phyloP scores from a whole-genome alignment of 371 early-diverging fungal genomes.

The Parasitella parasitica region DNA sequence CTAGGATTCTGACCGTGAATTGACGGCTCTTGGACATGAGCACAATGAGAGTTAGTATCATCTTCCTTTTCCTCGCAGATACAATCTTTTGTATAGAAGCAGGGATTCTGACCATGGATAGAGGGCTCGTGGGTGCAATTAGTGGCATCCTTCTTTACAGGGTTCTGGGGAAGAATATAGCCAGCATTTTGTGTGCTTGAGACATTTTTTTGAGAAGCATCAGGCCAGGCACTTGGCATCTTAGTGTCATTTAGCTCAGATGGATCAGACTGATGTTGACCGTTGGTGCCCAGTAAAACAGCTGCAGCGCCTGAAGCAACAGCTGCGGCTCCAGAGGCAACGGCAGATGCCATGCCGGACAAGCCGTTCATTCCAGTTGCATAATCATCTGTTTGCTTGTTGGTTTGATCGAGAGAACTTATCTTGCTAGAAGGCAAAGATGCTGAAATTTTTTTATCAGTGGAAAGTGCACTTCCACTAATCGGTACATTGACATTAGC shows the following conservation, averaged over 20 bases:
- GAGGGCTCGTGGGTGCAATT: conserved; percentile 12
- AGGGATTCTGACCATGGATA: conserved; percentile 17
- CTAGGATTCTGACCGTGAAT: conserved; percentile 15
- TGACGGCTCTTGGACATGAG: conserved; percentile 1
- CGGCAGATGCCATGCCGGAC: conserved; percentile 3
- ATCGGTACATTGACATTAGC: conserved; percentile 4
- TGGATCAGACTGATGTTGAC: background rate
- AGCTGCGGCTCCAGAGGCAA: conserved; percentile 5
- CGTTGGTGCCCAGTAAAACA: conserved; percentile 7
- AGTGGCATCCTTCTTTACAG: background rate
- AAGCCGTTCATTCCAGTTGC: background rate
- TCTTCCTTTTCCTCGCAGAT: background rate
- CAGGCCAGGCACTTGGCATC: conserved; percentile 5
- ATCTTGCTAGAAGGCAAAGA: background rate
- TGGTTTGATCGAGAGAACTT: background rate
- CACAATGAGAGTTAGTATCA: background rate
- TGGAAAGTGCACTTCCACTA: background rate
- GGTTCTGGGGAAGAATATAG: background rate
- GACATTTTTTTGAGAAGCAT: background rate
- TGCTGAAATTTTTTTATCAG: background rate
- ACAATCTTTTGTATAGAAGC: background rate
- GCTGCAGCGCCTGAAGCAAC: conserved; percentile 5
- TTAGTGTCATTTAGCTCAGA: background rate
- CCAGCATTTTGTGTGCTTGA: background rate
- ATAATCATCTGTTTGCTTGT: background rate